A percentile compares a stretch with the other conserved stretches of the same genome.
Conservation (phyloP, 1,284 basidiomycete genomes). For the Naganishia sp. region DNA sequence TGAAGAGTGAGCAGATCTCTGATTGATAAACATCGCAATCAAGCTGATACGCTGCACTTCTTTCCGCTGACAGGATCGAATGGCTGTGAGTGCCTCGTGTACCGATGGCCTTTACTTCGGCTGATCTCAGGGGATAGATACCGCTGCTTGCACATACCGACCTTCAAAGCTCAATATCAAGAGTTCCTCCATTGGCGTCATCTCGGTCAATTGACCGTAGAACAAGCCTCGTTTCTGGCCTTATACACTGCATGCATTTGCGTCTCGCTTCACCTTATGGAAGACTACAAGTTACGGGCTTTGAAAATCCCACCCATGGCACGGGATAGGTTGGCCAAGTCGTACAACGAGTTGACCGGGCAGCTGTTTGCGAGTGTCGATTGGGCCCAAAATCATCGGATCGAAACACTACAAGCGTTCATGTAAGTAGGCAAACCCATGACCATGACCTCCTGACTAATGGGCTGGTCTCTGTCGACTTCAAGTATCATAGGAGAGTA, state of each 20-base stretch:
- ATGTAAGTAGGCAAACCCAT: constrained; percentile 4
- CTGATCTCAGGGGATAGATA: not conserved
- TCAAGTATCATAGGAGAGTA: constrained; percentile 23
- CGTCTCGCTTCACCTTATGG: constrained; percentile 18
- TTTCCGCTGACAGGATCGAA: constrained; percentile 13
- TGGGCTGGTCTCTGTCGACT: no score
- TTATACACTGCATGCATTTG: constrained; percentile 16
- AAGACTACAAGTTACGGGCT: not conserved
- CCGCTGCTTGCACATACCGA: constrained; percentile 20
- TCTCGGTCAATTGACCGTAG: constrained; percentile 2
- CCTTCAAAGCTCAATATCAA: constrained; percentile 12
- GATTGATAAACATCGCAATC: not conserved
- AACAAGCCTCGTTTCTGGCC: constrained; percentile 22
- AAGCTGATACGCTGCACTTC: not conserved
- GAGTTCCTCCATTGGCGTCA: not conserved
- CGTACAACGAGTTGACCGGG: constrained; percentile 8
- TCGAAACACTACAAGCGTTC: constrained; percentile 26
- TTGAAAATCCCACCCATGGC: not conserved
- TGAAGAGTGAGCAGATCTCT: constrained; percentile 8
- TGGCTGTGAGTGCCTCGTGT: constrained; percentile 23
- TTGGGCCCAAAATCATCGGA: constrained; percentile 27
- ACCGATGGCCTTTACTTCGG: not conserved
- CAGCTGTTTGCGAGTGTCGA: constrained; percentile 10
- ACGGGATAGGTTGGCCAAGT: not conserved
- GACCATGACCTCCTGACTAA: not conserved